A percentile compares a stretch with the other conserved stretches of the same genome.
phyloP scores from a whole-genome alignment of 2,329 filamentous ascomycete species.

The Aspergillus alliaceus region DNA sequence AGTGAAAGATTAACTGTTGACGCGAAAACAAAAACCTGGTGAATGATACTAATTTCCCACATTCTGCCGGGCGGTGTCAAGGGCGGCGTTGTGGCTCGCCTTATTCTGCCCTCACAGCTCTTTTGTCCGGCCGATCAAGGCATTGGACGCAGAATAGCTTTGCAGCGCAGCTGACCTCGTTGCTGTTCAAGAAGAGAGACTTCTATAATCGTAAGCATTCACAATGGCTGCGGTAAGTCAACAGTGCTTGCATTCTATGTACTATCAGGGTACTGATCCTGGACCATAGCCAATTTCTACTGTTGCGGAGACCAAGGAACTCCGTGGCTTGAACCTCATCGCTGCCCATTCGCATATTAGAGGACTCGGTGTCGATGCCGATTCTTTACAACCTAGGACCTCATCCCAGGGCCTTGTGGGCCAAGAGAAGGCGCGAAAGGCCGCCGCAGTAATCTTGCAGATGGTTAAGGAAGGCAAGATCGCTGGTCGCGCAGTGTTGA shows the following conservation, averaged over 20 bases:
- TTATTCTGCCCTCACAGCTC: conserved; percentile 17
- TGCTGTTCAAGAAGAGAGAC: conserved; percentile 6
- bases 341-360: conserved; percentile 98
- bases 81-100: conserved; percentile 6
- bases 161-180: conserved; percentile 7
- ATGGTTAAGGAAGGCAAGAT: conserved; percentile 99
- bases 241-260: background rate
- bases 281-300: conserved; percentile 65
- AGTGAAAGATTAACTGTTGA: background rate
- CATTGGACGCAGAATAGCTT: conserved; percentile 14
- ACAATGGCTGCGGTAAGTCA: conserved; percentile 41
- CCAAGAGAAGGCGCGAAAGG: conserved; percentile 94
- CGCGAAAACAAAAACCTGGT: background rate
- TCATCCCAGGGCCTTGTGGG: conserved; percentile 92
- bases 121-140: conserved; percentile 10
- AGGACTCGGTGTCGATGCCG: conserved; percentile 87
- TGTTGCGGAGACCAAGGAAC: conserved; percentile 91
- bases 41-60: background rate
- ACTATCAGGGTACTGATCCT: conserved; percentile 8
- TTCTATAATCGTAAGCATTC: conserved; percentile 6
- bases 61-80: conserved; percentile 31
- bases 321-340: conserved; percentile 94
- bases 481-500: conserved; percentile 88
- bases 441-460: conserved; percentile 91
- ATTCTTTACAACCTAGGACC: conserved; percentile 81